Evolutionary conservation across 2,329 filamentous ascomycete genomes (phyloP), one percentile per base, ranked within the genome.

Genomic region (Thermoascus crustaceus): DNA sequence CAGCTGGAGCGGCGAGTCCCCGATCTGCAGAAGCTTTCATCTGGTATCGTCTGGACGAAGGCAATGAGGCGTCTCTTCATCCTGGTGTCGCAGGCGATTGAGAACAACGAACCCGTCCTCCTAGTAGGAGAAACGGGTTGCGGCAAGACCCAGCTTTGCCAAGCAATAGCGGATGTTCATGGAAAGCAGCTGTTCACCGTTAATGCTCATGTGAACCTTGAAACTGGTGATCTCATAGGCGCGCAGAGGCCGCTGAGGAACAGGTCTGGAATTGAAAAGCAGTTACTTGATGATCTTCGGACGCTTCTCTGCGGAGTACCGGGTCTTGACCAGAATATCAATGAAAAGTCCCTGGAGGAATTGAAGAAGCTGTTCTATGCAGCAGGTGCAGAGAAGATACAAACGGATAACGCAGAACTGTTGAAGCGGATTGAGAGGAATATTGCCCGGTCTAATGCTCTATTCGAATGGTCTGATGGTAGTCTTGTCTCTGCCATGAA

Each of bases 181-280:
- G 68, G 71, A 10, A 86, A 82, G 50, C 69, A 84, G 43, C 67
- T 99, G 24, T 80, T 88, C 47, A 91, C 89, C 48, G 82, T 98
- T 52, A 99, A 98, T 55, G 91, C 93, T 2, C 93, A 99, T 60
- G 89, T 96, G 48, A 99, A 98, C 46, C 88, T 91, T 0, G 93
- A 99, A 58, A 96, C 93, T 0, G 89, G 91, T 10, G 91, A 99
- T 59, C 71, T 99, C 7, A 96, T 99, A 46, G 91, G 91, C 45
- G 91, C 91, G 3, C 91, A 98, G 58, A 71, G 91, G 40, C 91
- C 91, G 3, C 76, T 96, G 14, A 76, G 93, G 44, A 96, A 96
- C 56, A 77, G 88, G 26, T 76, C 80, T 9, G 76, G 76, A 1
- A 76, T 94, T 21, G 66, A 84, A 22, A 76, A 82, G 18, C 60